Conservation (phyloP, 306 rosid genomes). For the Inga leiocalycina region DNA sequence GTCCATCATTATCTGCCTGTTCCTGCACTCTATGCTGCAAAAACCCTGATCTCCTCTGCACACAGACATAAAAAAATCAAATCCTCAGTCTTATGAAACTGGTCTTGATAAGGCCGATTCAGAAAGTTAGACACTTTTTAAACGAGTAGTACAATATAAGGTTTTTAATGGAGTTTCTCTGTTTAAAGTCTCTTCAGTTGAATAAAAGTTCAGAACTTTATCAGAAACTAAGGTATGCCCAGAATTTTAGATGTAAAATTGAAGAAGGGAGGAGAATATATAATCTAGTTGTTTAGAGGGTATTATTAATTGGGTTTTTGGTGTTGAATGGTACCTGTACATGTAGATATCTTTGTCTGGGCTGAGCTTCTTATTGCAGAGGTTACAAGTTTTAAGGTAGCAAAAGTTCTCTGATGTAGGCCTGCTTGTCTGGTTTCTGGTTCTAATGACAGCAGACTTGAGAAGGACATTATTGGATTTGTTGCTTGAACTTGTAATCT, state of each 20-base stretch:
- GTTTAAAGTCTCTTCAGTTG: background rate
- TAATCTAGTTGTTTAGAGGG: background rate
- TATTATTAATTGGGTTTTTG: background rate
- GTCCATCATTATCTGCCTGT: conserved; percentile 49
- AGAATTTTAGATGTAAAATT: background rate
- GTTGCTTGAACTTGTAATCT: background rate
- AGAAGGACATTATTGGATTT: conserved; percentile 9
- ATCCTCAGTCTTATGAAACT: background rate
- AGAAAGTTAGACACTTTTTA: no score
- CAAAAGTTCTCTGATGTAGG: background rate
- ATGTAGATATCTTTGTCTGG: conserved; percentile 31
- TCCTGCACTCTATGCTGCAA: conserved; percentile 49
- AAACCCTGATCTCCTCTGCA: conserved; percentile 57
- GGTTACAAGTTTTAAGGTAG: conserved; percentile 29
- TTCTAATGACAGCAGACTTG: conserved; percentile 10
- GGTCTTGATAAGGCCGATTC: no score
- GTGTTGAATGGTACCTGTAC: conserved; percentile 23
- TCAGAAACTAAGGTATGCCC: background rate
- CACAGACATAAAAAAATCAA: background rate
- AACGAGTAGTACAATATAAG: background rate
- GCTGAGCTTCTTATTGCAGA: conserved; percentile 24
- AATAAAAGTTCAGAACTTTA: background rate
- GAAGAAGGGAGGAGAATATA: background rate
- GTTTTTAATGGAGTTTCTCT: background rate
- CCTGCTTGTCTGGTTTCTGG: background rate